phyloP scores from a whole-genome alignment of 2,329 filamentous ascomycete genomes.

The Aspergillus jensenii region DNA sequence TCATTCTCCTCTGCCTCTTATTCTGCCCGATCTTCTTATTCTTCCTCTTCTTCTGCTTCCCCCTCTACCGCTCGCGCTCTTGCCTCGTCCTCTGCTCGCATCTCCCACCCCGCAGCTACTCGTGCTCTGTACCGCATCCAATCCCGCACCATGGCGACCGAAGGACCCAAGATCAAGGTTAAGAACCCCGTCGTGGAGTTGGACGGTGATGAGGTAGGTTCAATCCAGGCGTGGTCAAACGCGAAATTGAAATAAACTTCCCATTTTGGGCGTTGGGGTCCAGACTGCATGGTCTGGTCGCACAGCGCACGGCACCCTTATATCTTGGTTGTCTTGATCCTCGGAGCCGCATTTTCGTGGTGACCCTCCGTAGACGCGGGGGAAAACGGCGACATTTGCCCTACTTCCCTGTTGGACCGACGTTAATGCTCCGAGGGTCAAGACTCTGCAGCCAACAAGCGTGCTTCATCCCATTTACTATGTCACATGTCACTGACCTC shows the following conservation, averaged over 20 bases:
- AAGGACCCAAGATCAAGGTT: constrained; percentile 89
- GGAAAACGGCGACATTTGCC: constrained; percentile 29
- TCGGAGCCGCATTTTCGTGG: constrained; percentile 26
- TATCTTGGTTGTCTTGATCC: constrained; percentile 15
- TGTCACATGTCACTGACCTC: constrained; percentile 19
- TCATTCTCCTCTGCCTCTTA: constrained; percentile 21
- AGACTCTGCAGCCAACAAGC: constrained; percentile 9
- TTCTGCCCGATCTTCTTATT: constrained; percentile 24
- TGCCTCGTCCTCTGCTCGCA: constrained; percentile 23
- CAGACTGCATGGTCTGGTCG: neutral
- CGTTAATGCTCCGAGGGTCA: constrained; percentile 24
- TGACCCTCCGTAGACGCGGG: constrained; percentile 28
- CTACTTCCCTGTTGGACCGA: constrained; percentile 17
- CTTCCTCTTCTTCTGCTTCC: constrained; percentile 26
- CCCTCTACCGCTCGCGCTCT: constrained; percentile 21
- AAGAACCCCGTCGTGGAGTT: constrained; percentile 98
- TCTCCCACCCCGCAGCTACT: constrained; percentile 24
- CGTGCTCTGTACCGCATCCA: constrained; percentile 34
- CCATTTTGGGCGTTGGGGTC: neutral
- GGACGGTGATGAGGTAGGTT: constrained; percentile 69
- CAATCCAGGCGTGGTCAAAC: constrained; percentile 7
- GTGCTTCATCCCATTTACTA: neutral
- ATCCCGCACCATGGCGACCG: constrained; percentile 48
- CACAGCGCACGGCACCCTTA: neutral
- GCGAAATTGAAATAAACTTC: constrained; percentile 1